Base-by-base conservation (phyloP, 805 yeast species). In the Ogataea paraovalis region DNA sequence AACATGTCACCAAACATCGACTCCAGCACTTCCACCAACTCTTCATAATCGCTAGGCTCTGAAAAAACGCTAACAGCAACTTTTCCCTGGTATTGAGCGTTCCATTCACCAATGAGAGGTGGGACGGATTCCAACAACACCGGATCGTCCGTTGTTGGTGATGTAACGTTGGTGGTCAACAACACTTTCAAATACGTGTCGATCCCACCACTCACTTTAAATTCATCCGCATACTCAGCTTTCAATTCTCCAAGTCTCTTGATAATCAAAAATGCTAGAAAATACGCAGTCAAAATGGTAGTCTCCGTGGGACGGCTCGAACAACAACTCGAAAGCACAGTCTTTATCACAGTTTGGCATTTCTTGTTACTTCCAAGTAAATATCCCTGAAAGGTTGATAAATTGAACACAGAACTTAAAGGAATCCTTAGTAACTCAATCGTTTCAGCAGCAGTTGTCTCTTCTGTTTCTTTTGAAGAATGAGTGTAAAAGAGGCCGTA, bases 341-440 rank as follows among this genome's bases (percentile, higher is more conserved):
- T 37, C 41, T 57, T 55, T 1, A 61, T 28, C n/a, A 62, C 44
- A 3, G 41, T 23, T 21, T 46, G 36, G 20, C 59, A 66, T 19
- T 55, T 54, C 12, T 52, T 50, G 13, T 42, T 16, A 14, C 48
- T 41, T 10, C 42, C 28, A 27, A 62, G 45, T 12, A 62, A 25
- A 9, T 51, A 25, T 3, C 20, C 16, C 16, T 43, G 28, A 41
- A 67, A 62, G 3, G 58, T 54, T 30, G 65, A 62, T 8, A 75
- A 58, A 42, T 69, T 67, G 18, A 71, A 57, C 0, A 68, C 58
- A 6, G 58, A 42, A 0, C 28, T n/a, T 4, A 53, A 45, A 0
- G 79, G 76, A 1, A 76, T 58, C 42, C 79, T 57, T 44, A 76
- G 44, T 8, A 76, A 51, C 45, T 67, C 73, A 14, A 69, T 43